Base-by-base conservation (phyloP, 1,139 yeast genomes). In the Pichia sp. region DNA sequence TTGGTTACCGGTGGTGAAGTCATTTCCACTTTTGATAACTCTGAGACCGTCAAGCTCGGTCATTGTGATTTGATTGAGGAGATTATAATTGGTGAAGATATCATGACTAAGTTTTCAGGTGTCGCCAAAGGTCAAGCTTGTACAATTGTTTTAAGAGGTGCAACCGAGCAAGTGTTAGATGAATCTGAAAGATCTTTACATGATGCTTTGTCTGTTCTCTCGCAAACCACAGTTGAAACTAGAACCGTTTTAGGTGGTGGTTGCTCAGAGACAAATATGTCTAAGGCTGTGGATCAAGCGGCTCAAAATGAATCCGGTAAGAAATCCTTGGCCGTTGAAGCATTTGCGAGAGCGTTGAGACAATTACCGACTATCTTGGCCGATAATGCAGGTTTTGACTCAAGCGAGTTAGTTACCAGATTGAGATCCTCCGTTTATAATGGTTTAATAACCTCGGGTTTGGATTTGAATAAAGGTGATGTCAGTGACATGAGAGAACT, bases 1-100 rank as follows among this genome's bases (percentile, higher is more conserved):
- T 72, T 92, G 42, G 98, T 90, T 29, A 90, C 97, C 5, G 98
- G 98, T 43, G 98, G 96, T 58, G 98, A 92, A 69, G 97, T 94
- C 46, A 96, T 84, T 3, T 90, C 97, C 10, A 92, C 98, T 1
- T 94, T 92, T 64, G 98, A 94, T 62, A 75, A 81, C 54, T 96
- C 98, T 28, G 95, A 85, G 45, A 73, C 75, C 46, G 95, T 85
- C 47, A 83, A 78, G 62, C 70, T 90, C 46, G 99, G 98, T 44
- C 76, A 80, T 61, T 92, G 98, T 73, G 94, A 90, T 43, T 57
- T 73, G 34, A 87, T 94, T 57, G 97, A 92, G 66, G 98, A 92
- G 66, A 70, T 92, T 37, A 77, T 88, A 55, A 85, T 92, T 62
- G 98, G 99, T 46, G 98, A 92, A 62, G 87, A 82, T 59, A 76